Evolutionary conservation across 2,329 filamentous ascomycete species (phyloP), one percentile per base, ranked within the genome.

Genomic region (Microdochium bolleyi): DNA sequence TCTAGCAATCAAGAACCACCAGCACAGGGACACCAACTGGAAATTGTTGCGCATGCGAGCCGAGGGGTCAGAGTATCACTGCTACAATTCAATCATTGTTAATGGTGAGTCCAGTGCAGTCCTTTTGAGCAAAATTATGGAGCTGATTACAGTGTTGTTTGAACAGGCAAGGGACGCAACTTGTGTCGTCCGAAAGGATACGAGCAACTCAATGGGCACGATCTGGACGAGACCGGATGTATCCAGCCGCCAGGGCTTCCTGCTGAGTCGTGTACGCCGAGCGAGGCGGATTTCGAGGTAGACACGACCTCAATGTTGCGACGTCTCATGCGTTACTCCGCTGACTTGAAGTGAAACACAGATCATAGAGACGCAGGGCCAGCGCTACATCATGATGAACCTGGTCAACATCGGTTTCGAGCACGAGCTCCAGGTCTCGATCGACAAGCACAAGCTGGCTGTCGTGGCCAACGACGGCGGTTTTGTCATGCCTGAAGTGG

Each of bases 391-490:
- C 9, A 59, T 59, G 57, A 48, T 59, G 7, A 59, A 58, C 34
- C 30, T 59, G 1, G 34, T 59, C 27, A 59, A 58, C 46, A 46
- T 52, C 27, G 54, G 56, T 14, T 58, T 59, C 25, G 57, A 58
- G 52, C 57, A 59, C 48, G 51, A 51, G 2, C 37, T 59, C 46
- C 25, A 48, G 16, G 50, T 55, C 16, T 57, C 56, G 10, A 56
- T 61, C n/a, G 60, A 62, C 37, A 50, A 51, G n/a, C 60, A 61
- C 49, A 57, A 59, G 38, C 60, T 61, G 54, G 51, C 53, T 44
- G 55, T 61, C 2, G 55, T 62, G 2, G 60, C 60, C 21, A 61
- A 60, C 38, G 56, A 61, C 21, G 58, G 57, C 7, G 60, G 60
- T 5, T 62, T 62, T n/a, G 55, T 58, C 8, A 21, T 32, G 21